phyloP scores from a whole-genome alignment of 2,329 filamentous ascomycete species.

The Aspergillus brunneoviolaceus region DNA sequence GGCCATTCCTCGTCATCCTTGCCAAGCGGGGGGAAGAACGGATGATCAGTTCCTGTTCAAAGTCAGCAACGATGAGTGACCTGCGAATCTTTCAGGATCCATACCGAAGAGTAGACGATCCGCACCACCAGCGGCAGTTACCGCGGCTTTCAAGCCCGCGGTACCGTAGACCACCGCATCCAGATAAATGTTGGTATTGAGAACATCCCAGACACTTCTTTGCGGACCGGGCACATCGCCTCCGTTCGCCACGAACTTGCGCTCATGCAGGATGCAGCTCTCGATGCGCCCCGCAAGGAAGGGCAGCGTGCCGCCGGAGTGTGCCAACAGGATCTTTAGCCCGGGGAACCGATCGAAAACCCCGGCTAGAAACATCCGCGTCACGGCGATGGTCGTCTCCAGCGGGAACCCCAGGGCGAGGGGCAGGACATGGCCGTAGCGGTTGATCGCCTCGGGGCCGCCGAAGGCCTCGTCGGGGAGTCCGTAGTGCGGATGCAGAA shows the following conservation, averaged over 20 bases:
- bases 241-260: slow-evolving; percentile 66
- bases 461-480: slow-evolving; percentile 79
- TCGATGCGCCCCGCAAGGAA: slow-evolving; percentile 87
- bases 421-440: slow-evolving; percentile 84
- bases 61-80: slow-evolving; percentile 7
- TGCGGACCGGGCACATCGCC: slow-evolving; percentile 60
- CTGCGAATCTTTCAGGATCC: background rate
- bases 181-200: slow-evolving; percentile 77
- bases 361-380: slow-evolving; percentile 81
- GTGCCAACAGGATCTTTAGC: slow-evolving; percentile 75
- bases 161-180: slow-evolving; percentile 64
- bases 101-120: slow-evolving; percentile 45
- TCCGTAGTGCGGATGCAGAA: slow-evolving; percentile 91
- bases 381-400: slow-evolving; percentile 87
- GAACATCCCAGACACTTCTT: slow-evolving; percentile 61
- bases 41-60: slow-evolving; percentile 43
- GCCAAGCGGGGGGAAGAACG: slow-evolving; percentile 45
- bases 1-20: slow-evolving; percentile 41
- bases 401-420: slow-evolving; percentile 85
- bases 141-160: slow-evolving; percentile 67
- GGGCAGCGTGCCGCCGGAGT: slow-evolving; percentile 83
- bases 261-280: slow-evolving; percentile 81
- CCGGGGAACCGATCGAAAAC: slow-evolving; percentile 74
- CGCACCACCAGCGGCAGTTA: slow-evolving; percentile 62
- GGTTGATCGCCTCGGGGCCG: slow-evolving; percentile 65